Evolutionary conservation across 2,329 filamentous ascomycete species (phyloP).

Genomic region (Aureobasidium uvarum): DNA sequence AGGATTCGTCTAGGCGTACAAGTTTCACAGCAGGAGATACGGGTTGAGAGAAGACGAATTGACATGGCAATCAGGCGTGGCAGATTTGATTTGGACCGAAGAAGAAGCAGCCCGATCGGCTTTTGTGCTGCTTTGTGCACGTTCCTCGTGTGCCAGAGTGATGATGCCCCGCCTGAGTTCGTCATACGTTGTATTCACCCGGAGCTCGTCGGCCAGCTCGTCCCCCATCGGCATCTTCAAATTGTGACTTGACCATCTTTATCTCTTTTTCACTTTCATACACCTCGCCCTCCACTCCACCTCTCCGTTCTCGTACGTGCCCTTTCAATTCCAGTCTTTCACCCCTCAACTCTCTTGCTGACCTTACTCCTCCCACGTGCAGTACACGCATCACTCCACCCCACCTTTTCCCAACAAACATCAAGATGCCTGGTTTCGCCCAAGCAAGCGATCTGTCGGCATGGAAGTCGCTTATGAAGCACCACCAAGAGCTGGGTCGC

Average conservation of each 20-base stretch:
- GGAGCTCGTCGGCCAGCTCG: slow-evolving; percentile 17
- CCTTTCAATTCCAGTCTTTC: background rate
- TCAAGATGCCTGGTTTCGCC: slow-evolving; percentile 62
- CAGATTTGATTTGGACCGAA: background rate
- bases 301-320: slow-evolving; percentile 1
- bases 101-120: slow-evolving; percentile 3
- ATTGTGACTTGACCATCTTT: slow-evolving; percentile 7
- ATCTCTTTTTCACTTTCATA: background rate
- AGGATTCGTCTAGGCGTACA: background rate
- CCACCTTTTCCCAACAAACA: slow-evolving; percentile 28
- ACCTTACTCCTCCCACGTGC: slow-evolving; percentile 21
- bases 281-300: background rate
- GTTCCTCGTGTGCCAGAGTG: background rate
- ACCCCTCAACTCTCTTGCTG: background rate
- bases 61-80: background rate
- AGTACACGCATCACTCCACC: slow-evolving; percentile 22
- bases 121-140: slow-evolving; percentile 4
- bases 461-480: slow-evolving; percentile 86
- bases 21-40: background rate
- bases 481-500: slow-evolving; percentile 79
- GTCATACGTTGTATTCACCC: slow-evolving; percentile 15
- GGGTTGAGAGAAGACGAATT: background rate
- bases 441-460: slow-evolving; percentile 82
- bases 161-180: slow-evolving; percentile 8
- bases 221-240: slow-evolving; percentile 23